Evolutionary conservation across 2,329 filamentous ascomycete genomes (phyloP).

Genomic region (Phialophora chinensis): DNA sequence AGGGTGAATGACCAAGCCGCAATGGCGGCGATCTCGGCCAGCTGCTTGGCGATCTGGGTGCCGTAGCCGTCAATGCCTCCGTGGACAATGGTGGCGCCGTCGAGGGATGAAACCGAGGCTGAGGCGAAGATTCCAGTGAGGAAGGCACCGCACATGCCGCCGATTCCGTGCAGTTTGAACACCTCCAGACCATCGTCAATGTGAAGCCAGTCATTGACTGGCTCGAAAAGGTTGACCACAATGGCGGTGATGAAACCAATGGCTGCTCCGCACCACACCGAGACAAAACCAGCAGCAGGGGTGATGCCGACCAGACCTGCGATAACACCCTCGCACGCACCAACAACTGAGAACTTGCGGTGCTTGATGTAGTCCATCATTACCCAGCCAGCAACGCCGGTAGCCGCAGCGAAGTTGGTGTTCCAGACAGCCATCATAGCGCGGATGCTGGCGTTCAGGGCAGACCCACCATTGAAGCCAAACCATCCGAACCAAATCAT

Average conservation of each 20-base stretch:
- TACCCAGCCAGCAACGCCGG: conserved; percentile 82
- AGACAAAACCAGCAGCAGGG: conserved; percentile 83
- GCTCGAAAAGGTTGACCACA: conserved; percentile 56
- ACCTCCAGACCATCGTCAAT: conserved; percentile 66
- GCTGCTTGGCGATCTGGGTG: conserved; percentile 61
- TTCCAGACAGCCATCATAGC: conserved; percentile 85
- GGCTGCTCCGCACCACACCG: conserved; percentile 67
- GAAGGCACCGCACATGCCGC: conserved; percentile 64
- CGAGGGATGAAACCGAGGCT: conserved; percentile 51
- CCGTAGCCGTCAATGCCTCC: conserved; percentile 63
- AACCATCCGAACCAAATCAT: conserved; percentile 70
- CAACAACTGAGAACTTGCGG: conserved; percentile 87
- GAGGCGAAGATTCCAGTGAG: conserved; percentile 64
- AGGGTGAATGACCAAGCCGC: conserved; percentile 60
- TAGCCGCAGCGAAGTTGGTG: conserved; percentile 82
- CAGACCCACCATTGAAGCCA: conserved; percentile 91
- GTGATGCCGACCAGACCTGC: conserved; percentile 90
- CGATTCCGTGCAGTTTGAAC: conserved; percentile 51
- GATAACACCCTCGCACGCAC: conserved; percentile 89
- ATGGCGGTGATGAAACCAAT: conserved; percentile 63
- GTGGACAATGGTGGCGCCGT: conserved; percentile 54
- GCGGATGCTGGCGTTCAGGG: conserved; percentile 78
- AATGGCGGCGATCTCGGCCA: conserved; percentile 63
- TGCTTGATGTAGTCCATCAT: conserved; percentile 84
- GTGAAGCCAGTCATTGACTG: conserved; percentile 60